Evolutionary conservation across 345 rosid species (phyloP), one percentile per base, ranked within the genome.

Genomic region (Lumnitzera racemosa): DNA sequence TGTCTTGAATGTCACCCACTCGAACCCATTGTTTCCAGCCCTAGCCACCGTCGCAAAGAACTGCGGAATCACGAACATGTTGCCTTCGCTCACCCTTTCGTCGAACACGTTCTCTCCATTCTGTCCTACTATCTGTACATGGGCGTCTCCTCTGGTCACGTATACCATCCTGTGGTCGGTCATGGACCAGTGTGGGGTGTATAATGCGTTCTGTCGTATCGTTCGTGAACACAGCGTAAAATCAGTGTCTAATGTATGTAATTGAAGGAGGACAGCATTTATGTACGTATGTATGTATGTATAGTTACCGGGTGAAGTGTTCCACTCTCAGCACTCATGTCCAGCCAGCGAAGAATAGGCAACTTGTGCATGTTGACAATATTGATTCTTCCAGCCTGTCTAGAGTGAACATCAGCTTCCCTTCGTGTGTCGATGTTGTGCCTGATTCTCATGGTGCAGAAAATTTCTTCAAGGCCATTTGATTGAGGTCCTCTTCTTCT

Each of bases 161-260:
- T 87, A 89, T 13, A 83, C 49, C 15, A 89, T 46, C 59, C 76
- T 70, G 73, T 89, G 77, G 15, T 96, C 92, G 54, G 86, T 85
- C 58, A 64, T 27, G 52, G 79, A 72, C 88, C 87, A 89, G 61
- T 89, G 89, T 2, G 94, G 96, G 41, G 82, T 25, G 77, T 74
- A 61, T 17, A 84, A 54, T 13, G 85, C 86, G 55, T 78, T 79
- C 96, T 87, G 78, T 67, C 68, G 63, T 87, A 76, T 67, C 68
- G 63, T 17, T 3, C 1, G 15, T 49, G 17, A 3, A 13, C 36
- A 61, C 29, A 16, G 11, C 16, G 17, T 24, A 17, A 31, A 36
- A 36, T 36, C 43, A 36, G 43, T 36, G 4, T 9, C 7, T 4
- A 36, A 36, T 9, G 43, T 36, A 36, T 36, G 0, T 5, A 9